Evolutionary conservation across 116 monocot species (phyloP), one percentile per base, ranked within the genome.

Genomic region (Trichopus zeylanicus): DNA sequence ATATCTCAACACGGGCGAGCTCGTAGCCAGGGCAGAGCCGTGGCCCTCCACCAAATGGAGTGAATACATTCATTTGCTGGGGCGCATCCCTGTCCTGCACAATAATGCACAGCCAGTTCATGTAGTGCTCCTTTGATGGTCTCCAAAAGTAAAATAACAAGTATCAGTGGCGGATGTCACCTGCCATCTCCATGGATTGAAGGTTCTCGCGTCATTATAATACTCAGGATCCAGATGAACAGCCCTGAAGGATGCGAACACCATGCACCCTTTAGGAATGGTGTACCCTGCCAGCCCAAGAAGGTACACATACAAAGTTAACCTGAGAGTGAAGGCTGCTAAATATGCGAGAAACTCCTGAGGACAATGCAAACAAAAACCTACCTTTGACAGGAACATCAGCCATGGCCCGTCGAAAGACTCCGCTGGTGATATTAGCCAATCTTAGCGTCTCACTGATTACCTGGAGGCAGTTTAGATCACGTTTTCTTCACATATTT

Each of bases 161-260:
- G 27, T 6, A 55, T 18, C 22, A 29, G 25, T 10, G 16, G 21
- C n/a, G 31, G 3, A 1, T 27, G 10, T 1, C 52, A 82, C 77
- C 83, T 75, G 70, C 94, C 94, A 95, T 67, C 94, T 81, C 89
- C 89, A 95, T 10, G 94, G 94, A 68, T 95, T 74, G 55, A 95
- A 95, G 28, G 76, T 83, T 8, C 89, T 67, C 7, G 94, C 89
- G 55, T 83, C 86, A 29, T 75, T 48, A 48, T 73, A 89, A 67
- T 86, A 54, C 12, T 83, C 71, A 0, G 49, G 58, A 51, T 85
- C 78, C 27, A 95, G 68, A 63, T 95, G 94, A 19, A 89, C 89
- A 1, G 81, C 94, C 38, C 94, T 56, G 49, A 95, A 89, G 0
- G 86, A 86, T 28, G 86, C 76, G 46, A 89, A 95, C 31, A 95